Evolutionary conservation across 2,329 filamentous ascomycete species (phyloP).

Genomic region (Helotiales sp.): DNA sequence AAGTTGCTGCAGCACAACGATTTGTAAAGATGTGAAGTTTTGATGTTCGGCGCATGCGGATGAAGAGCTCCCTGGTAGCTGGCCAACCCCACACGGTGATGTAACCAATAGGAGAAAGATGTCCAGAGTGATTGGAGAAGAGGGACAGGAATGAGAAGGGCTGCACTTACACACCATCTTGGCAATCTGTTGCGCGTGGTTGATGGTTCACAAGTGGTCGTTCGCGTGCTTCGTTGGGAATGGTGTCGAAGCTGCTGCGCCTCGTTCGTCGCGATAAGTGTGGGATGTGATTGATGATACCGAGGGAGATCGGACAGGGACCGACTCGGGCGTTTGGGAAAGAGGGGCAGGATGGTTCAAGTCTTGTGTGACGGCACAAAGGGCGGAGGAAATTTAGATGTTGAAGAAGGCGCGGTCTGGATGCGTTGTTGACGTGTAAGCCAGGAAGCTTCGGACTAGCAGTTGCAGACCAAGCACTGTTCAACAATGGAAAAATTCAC

Average conservation of each 20-base stretch:
- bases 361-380: background rate
- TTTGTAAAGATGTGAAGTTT: background rate
- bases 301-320: too few species aligned
- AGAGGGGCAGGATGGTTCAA: slow-evolving; percentile 1
- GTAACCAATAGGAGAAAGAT: background rate
- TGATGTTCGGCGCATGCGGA: background rate
- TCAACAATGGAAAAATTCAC: background rate
- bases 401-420: background rate
- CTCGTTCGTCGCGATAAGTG: slow-evolving; percentile 12
- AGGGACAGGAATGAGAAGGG: slow-evolving; percentile 3
- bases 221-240: background rate
- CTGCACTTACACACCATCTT: slow-evolving; percentile 30
- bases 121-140: too few species aligned
- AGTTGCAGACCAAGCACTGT: background rate
- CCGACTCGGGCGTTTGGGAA: slow-evolving; percentile 5
- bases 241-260: slow-evolving; percentile 9
- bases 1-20: background rate
- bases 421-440: background rate
- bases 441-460: background rate
- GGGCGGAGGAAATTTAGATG: background rate
- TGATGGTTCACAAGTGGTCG: slow-evolving; percentile 3
- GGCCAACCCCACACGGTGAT: background rate
- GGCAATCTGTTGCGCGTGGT: slow-evolving; percentile 14
- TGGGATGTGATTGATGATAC: too few species aligned
- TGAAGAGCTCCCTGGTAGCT: background rate